phyloP scores from a whole-genome alignment of 2,329 filamentous ascomycete species.

The Curvularia hawaiiensis region DNA sequence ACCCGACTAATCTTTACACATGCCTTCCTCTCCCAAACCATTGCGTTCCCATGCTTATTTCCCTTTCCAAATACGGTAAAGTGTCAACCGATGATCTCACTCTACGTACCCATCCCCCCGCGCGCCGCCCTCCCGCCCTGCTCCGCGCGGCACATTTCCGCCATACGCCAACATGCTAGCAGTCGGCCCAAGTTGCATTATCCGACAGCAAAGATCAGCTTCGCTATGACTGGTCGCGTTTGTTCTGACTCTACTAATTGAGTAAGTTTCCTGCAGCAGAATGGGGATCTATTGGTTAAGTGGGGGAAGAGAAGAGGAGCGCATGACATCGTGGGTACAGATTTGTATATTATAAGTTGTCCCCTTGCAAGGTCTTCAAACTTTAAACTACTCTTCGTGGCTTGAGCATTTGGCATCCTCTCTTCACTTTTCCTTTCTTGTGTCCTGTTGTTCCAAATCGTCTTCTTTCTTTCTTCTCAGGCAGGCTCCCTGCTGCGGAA shows the following conservation, averaged over 20 bases:
- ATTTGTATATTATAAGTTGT: too few species aligned
- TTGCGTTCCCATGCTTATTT: not conserved
- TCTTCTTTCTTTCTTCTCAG: not conserved
- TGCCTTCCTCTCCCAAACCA: not conserved
- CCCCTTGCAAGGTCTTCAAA: too few species aligned
- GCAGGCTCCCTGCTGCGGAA: not conserved
- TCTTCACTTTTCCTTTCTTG: not conserved
- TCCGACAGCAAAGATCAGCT: too few species aligned
- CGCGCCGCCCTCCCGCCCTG: conserved; percentile 1
- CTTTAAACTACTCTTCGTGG: too few species aligned
- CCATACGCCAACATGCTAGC: conserved; percentile 3
- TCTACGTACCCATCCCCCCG: not conserved
- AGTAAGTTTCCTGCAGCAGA: too few species aligned
- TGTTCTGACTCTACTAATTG: too few species aligned
- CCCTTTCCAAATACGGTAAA: not conserved
- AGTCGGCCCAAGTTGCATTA: not conserved
- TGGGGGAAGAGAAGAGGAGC: not conserved
- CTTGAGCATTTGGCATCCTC: not conserved
- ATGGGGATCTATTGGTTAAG: too few species aligned
- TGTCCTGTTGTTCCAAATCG: too few species aligned
- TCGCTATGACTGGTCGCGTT: too few species aligned
- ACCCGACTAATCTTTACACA: not conserved
- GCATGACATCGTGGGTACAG: not conserved
- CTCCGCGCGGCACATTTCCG: not conserved
- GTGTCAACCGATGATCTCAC: conserved; percentile 11